Evolutionary conservation across 1,139 yeast species (phyloP), one percentile per base, ranked within the genome.

Genomic region (Kurtzmaniella quercitrusa): DNA sequence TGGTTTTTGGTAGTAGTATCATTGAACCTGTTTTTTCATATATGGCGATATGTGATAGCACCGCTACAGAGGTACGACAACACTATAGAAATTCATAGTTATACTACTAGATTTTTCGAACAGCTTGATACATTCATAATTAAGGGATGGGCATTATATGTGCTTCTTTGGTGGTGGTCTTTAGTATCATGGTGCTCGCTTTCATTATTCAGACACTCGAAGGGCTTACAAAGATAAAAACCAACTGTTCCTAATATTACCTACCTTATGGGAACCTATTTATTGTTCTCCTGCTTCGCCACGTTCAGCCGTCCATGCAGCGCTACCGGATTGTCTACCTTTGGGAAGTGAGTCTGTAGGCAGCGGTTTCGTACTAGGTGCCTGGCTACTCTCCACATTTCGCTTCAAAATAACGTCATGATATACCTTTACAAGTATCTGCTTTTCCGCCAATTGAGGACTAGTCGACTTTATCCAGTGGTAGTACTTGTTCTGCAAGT

Each of bases 111-210:
- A 5, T 38, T 47, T 1, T 59, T 59, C 41, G 54, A 48, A 36
- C 47, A 60, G 2, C 56, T 60, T 7, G 76, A 79, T 49, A 71
- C 74, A 48, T 78, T 78, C 50, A 68, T 82, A 2, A 60, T 78
- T 38, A 63, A 76, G 20, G 53, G 78, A 17, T 72, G 82, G 63
- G 66, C 84, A 41, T 65, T 77, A 8, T 80, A 78, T 44, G 79
- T 82, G 21, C 75, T 83, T 6, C 59, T 76, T 1, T 85, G 94
- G 93, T 76, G 86, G 59, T 85, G 94, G 93, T 78, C 88, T 36
- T 62, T 82, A 6, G 65, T 76, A 2, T 80, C 89, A 5, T 85
- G 94, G 94, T 69, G 82, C 47, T 89, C 93, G 26, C 74, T 84
- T 74, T 85, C 85, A 58, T 66, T 84, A 45, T 85, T 85, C 60